Evolutionary conservation across 2,329 filamentous ascomycete species (phyloP), one percentile per base, ranked within the genome.

Genomic region (Akanthomyces uredinophilus): DNA sequence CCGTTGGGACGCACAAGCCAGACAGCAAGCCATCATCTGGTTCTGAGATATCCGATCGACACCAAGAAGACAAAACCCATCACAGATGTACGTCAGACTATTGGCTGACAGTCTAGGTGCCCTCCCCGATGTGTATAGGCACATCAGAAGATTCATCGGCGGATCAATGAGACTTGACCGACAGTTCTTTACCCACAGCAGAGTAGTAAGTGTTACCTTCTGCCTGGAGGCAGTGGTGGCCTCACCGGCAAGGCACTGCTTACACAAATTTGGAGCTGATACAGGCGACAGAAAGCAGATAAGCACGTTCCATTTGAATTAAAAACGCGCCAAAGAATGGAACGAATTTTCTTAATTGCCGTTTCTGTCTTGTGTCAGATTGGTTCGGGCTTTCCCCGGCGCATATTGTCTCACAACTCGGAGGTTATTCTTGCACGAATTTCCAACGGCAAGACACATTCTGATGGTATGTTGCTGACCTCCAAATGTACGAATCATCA

Each of bases 381-480:
- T 63, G 24, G 18, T 63, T 32, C 27, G 44, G 39, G 55, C 54
- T 3, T 53, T 60, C 29, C 49, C 55, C 32, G 55, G 56, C 18
- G 55, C 50, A 11, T 35, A 60, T 39, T 52, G 55, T 27, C 50
- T 54, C 16, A 24, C 56, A n/a, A 41, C n/a, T 18, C 27, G 27
- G 27, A 56, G 61, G 20, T 27, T 63, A 4, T 60, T 63, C 49
- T 11, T 60, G 3, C 60, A 60, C 51, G 61, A 56, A 22, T 63
- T 63, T 50, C 2, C 27, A 6, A 4, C 4, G 27, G 27, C 6
- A 29, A 29, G 27, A 29, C 27, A 29, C 27, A 29, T 6, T 5
- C 6, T 29, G 27, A 6, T 29, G 27, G 27, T 29, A 29, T 29
- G 4, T 29, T 29, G 4, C 27, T 29, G 4, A 29, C 4, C 6